Conservation (phyloP, 768 basidiomycete genomes). For the Trametes cubensis region DNA sequence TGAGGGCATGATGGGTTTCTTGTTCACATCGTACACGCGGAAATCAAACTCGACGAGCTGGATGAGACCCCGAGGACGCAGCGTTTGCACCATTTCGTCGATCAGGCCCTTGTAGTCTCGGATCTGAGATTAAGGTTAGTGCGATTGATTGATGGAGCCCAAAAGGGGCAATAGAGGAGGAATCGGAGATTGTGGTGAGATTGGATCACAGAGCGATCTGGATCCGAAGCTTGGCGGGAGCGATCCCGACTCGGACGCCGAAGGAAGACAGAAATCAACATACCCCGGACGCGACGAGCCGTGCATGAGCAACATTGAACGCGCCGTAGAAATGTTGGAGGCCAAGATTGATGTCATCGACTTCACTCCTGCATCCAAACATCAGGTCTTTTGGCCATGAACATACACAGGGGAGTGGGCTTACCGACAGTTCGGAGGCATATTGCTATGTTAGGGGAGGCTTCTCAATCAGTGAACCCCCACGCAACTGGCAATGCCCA, state of each 20-base stretch:
- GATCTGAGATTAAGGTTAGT: constrained; percentile 49
- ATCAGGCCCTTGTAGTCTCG: constrained; percentile 66
- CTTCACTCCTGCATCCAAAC: constrained; percentile 59
- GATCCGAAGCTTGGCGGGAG: constrained; percentile 6
- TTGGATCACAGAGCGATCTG: constrained; percentile 16
- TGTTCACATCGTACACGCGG: constrained; percentile 56
- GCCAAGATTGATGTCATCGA: constrained; percentile 84
- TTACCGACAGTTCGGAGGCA: constrained; percentile 75
- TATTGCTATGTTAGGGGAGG: constrained; percentile 44
- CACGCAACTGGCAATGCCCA: constrained; percentile 19
- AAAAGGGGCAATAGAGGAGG: constrained; percentile 20
- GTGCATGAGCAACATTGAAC: constrained; percentile 76
- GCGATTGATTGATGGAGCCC: constrained; percentile 5
- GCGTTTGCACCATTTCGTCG: constrained; percentile 64
- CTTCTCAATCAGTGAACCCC: constrained; percentile 13
- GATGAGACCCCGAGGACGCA: constrained; percentile 72
- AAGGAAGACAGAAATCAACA: constrained; percentile 32
- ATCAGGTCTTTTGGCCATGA: no score
- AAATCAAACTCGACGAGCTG: constrained; percentile 74
- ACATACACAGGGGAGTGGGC: constrained; percentile 1
- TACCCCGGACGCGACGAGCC: constrained; percentile 74
- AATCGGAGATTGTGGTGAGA: constrained; percentile 23
- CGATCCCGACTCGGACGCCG: constrained; percentile 18
- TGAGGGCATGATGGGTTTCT: constrained; percentile 44
- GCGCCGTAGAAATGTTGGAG: constrained; percentile 80